Evolutionary conservation across 2,329 filamentous ascomycete species (phyloP).

Genomic region (Cordyceps cicadae): DNA sequence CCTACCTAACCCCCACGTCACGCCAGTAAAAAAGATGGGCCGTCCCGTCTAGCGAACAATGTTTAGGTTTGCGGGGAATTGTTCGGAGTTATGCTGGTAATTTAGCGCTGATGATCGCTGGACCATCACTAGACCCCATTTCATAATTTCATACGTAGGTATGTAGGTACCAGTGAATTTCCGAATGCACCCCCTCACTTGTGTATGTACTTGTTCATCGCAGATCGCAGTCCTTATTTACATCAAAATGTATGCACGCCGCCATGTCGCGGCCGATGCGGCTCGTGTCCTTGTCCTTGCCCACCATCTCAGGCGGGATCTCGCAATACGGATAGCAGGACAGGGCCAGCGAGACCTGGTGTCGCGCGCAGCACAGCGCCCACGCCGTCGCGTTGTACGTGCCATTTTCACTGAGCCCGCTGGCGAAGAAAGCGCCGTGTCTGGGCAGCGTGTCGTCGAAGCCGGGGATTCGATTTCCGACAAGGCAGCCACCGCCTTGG

Average conservation of each 20-base stretch:
- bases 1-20: not conserved
- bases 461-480: not conserved
- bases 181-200: too few species aligned
- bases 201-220: too few species aligned
- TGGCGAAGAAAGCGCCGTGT: not conserved
- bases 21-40: not conserved
- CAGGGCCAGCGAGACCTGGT: not conserved
- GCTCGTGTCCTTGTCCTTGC: not conserved
- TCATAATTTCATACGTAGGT: too few species aligned
- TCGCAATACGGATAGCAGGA: not conserved
- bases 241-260: not conserved
- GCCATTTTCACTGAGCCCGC: too few species aligned
- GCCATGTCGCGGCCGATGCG: not conserved
- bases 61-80: not conserved
- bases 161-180: too few species aligned
- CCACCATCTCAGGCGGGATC: not conserved
- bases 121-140: not conserved
- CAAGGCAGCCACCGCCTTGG: not conserved
- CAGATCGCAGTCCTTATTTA: not conserved
- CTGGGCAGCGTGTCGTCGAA: not conserved
- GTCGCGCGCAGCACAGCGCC: not conserved
- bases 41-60: not conserved
- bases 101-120: not conserved
- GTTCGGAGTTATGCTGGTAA: not conserved
- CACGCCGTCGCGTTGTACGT: not conserved